phyloP scores from a whole-genome alignment of 192 early-diverging fungal genomes.

The Coemansia sp. region DNA sequence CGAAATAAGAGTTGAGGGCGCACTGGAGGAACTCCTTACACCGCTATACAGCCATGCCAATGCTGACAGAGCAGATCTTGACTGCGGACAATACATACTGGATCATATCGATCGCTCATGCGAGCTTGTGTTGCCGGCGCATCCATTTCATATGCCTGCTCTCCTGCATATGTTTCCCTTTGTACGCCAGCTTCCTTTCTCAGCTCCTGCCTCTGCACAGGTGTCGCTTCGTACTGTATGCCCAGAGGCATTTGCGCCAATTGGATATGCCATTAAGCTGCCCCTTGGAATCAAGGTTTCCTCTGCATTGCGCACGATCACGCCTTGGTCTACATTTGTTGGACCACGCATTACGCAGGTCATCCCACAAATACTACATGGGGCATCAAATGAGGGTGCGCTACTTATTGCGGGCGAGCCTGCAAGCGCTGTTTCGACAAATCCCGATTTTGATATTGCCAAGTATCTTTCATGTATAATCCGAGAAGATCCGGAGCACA shows the following conservation, averaged over 20 bases:
- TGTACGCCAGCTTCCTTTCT: conserved; percentile 43
- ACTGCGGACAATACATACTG: conserved; percentile 19
- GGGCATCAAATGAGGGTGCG: conserved; percentile 29
- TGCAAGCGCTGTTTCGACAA: conserved; percentile 52
- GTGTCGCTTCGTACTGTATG: conserved; percentile 62
- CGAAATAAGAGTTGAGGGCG: conserved; percentile 49
- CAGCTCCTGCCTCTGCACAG: conserved; percentile 52
- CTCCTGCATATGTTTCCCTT: conserved; percentile 51
- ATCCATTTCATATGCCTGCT: conserved; percentile 64
- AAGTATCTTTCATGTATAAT: conserved; percentile 64
- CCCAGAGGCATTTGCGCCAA: conserved; percentile 24
- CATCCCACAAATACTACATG: conserved; percentile 47
- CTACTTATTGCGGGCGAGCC: conserved; percentile 58
- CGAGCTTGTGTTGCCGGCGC: conserved; percentile 58
- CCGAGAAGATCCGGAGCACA: conserved; percentile 54
- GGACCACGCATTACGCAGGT: conserved; percentile 56
- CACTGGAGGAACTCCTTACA: conserved; percentile 38
- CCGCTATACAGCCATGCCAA: conserved; percentile 37
- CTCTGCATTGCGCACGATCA: conserved; percentile 66
- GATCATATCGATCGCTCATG: conserved; percentile 21
- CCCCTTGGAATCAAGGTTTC: conserved; percentile 64
- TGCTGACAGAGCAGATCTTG: not conserved
- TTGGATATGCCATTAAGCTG: conserved; percentile 55
- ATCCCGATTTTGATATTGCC: conserved; percentile 59
- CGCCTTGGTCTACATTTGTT: conserved; percentile 61